Conservation (phyloP, 306 rosid species). For the Cicer pinnatifidum region DNA sequence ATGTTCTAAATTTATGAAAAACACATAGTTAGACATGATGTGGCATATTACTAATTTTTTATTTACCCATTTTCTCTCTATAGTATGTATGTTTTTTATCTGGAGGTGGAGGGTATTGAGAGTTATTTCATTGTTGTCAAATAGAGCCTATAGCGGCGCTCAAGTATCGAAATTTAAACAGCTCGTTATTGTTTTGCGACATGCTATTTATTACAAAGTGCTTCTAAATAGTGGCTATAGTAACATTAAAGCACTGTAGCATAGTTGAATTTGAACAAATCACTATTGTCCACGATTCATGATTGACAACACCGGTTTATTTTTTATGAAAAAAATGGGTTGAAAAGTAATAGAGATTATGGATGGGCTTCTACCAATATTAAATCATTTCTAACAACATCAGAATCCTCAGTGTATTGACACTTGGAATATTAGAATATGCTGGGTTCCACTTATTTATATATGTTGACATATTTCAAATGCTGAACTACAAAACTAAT, state of each 20-base stretch:
- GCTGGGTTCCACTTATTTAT: conserved; percentile 28
- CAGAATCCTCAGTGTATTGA: conserved; percentile 8
- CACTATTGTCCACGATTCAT: too few species aligned
- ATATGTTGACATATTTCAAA: conserved; percentile 19
- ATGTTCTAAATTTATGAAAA: conserved; percentile 23
- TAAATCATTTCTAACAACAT: conserved; percentile 20
- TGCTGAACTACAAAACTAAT: conserved; percentile 24
- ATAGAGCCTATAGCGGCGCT: too few species aligned
- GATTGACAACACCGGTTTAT: not conserved
- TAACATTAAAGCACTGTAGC: too few species aligned
- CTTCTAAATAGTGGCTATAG: too few species aligned
- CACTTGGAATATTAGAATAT: not conserved
- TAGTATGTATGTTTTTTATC: not conserved
- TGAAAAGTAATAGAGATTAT: not conserved
- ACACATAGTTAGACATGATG: conserved; percentile 1
- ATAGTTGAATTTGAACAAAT: too few species aligned
- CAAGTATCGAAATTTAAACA: too few species aligned
- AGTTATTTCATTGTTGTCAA: not conserved
- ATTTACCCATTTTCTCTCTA: not conserved
- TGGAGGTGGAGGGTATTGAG: not conserved
- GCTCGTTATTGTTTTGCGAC: too few species aligned
- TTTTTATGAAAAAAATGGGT: conserved; percentile 12
- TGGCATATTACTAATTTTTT: conserved; percentile 26
- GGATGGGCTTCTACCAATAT: not conserved
- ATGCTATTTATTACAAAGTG: too few species aligned